phyloP scores from a whole-genome alignment of 31 red algal genomes.

The Pterothamnion heteromorphum region DNA sequence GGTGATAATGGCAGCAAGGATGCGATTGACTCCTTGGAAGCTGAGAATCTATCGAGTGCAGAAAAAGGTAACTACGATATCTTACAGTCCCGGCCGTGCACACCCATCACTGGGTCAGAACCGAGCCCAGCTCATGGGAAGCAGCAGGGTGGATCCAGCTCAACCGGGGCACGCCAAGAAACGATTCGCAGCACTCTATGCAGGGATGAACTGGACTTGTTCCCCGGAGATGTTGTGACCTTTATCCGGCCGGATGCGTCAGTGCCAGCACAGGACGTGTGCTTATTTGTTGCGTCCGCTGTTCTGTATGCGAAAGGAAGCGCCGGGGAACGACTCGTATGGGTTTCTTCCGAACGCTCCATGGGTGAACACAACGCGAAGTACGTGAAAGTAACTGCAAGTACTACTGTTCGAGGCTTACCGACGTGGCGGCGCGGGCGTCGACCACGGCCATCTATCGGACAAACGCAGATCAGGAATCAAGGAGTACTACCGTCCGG shows the following conservation, averaged over 20 bases:
- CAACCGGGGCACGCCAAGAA: background rate
- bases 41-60: background rate
- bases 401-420: background rate
- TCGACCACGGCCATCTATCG: background rate
- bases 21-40: background rate
- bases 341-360: background rate
- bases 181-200: background rate
- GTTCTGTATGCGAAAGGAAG: background rate
- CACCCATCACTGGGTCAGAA: background rate
- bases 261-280: background rate
- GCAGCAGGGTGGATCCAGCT: background rate
- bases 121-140: background rate
- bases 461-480: background rate
- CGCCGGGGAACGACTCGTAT: too few relatives aligned
- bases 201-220: background rate
- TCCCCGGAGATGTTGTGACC: too few relatives aligned
- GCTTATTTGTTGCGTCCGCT: background rate
- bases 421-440: background rate
- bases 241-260: too few relatives aligned
- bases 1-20: background rate
- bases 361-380: background rate
- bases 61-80: background rate
- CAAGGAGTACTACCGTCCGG: background rate
- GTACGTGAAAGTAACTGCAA: background rate
- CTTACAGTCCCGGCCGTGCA: background rate